Base-by-base conservation (phyloP, 2,329 filamentous ascomycete genomes). In the Fusarium miscanthi region DNA sequence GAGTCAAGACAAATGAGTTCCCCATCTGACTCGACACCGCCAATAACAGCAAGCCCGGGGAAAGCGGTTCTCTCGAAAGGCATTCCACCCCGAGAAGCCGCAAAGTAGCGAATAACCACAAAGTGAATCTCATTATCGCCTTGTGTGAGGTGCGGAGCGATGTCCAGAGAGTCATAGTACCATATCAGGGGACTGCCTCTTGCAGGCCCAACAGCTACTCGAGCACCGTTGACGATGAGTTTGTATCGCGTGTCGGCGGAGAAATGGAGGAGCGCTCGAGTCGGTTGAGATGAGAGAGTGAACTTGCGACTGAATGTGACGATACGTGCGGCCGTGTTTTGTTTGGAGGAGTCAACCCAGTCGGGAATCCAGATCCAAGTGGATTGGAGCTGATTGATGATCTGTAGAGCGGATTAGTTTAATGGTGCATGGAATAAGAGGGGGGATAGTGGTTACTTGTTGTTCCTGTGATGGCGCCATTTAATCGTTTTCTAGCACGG, bases 391-490 rank as follows among this genome's bases (percentile, higher is more conserved):
- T 42, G 6, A 4, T 54, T 54, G 0, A 54, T 54, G 25, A 41
- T 42, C 51, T 41, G 1, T 3, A 19, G 11, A 2, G 2, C 3
- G 2, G 6, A 3, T 54, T 54, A 54, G 51, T 14, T 8, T n/a
- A 11, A 14, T 40, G 35, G 8, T 23, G 21, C 5, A 2, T 2
- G 2, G 25, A 0, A 1, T 23, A 10, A 10, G 5, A 14, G 2
- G 5, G 6, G 1, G 19, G 21, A n/a, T 31, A 11, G 14, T 31
- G 27, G 11, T 10, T 31, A 54, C 51, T 23, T 54, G 27, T 54
- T 54, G 37, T 2, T 54, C 37, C 6, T 21, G 21, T 30, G 21
- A 31, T 23, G 19, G 37, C 21, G 51, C 25, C 51, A 54, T 54
- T 19, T 0, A 0, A 19, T 41, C 13, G 1, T 2, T 14, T 33